phyloP scores from a whole-genome alignment of 495 filamentous ascomycete species.

The Glonium stellatum region DNA sequence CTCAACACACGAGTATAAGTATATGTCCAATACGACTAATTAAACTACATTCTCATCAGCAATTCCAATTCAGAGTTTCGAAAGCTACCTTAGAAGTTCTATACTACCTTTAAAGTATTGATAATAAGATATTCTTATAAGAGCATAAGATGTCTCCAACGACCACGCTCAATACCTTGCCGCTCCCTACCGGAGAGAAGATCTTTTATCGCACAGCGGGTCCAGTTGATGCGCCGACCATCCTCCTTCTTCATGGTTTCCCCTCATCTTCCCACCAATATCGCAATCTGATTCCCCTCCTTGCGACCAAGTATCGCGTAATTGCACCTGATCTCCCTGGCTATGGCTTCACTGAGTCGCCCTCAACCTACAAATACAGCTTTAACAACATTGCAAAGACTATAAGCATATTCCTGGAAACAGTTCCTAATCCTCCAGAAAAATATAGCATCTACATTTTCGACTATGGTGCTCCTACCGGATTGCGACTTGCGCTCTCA shows the following conservation, averaged over 20 bases:
- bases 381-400: conserved; percentile 46
- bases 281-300: conserved; percentile 54
- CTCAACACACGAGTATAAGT: not conserved
- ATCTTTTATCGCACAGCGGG: conserved; percentile 53
- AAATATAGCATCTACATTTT: conserved; percentile 56
- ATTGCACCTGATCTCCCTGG: conserved; percentile 57
- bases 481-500: conserved; percentile 47
- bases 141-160: not conserved
- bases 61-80: not conserved
- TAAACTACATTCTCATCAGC: not conserved
- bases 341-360: conserved; percentile 39
- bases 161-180: conserved; percentile 1
- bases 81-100: no score
- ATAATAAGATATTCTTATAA: not conserved
- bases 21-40: not conserved
- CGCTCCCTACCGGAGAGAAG: conserved; percentile 39
- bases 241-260: conserved; percentile 60
- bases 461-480: conserved; percentile 59
- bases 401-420: conserved; percentile 44
- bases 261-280: conserved; percentile 57
- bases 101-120: not conserved
- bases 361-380: conserved; percentile 40
- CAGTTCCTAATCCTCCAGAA: conserved; percentile 37
- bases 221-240: conserved; percentile 35
- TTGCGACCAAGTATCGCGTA: conserved; percentile 47